phyloP scores from a whole-genome alignment of 345 rosid species.

The Eucalyptus paniculata region DNA sequence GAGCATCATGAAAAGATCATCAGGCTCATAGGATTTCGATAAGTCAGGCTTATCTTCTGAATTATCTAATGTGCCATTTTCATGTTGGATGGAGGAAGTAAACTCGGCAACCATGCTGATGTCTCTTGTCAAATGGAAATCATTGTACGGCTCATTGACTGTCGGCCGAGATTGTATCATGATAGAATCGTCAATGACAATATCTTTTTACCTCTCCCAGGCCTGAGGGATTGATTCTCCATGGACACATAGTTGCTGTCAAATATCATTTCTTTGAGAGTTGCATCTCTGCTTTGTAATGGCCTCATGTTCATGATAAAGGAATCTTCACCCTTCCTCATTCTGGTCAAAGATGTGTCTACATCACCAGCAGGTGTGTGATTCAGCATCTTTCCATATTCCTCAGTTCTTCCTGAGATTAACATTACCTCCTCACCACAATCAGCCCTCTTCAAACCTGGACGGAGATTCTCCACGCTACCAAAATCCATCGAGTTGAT shows the following conservation, averaged over 20 bases:
- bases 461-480: constrained; percentile 22
- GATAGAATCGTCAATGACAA: constrained; percentile 56
- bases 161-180: constrained; percentile 43
- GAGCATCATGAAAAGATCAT: constrained; percentile 53
- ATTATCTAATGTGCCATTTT: constrained; percentile 7
- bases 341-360: constrained; percentile 24
- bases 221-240: background rate
- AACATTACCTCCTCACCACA: constrained; percentile 34
- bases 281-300: constrained; percentile 13
- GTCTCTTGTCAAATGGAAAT: constrained; percentile 56
- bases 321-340: constrained; percentile 58
- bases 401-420: constrained; percentile 27
- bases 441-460: constrained; percentile 38
- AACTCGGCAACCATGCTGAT: constrained; percentile 52
- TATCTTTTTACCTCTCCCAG: constrained; percentile 21
- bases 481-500: constrained; percentile 21
- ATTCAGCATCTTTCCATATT: constrained; percentile 18
- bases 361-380: constrained; percentile 9
- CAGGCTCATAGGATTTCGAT: constrained; percentile 24
- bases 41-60: constrained; percentile 17
- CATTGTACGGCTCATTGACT: constrained; percentile 22
- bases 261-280: constrained; percentile 15
- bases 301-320: constrained; percentile 18
- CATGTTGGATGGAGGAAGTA: constrained; percentile 13
- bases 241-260: constrained; percentile 7